Evolutionary conservation across 2,329 filamentous ascomycete species (phyloP).

Genomic region (Nigrograna mackinnonii): DNA sequence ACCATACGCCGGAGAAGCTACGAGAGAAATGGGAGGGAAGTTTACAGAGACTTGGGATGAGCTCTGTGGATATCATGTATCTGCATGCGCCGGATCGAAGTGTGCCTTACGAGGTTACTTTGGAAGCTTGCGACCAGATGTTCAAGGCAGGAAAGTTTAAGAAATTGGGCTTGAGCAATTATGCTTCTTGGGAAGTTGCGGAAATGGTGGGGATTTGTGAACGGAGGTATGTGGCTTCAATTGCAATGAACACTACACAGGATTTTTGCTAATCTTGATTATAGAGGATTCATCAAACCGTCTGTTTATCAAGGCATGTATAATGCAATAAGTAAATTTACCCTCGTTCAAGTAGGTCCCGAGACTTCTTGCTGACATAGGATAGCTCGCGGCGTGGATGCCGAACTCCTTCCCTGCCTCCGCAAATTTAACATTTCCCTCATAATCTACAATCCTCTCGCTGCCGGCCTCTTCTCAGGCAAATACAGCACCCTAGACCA

Average conservation of each 20-base stretch:
- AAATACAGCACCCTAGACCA: too few species aligned
- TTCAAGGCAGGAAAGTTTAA: conserved; percentile 84
- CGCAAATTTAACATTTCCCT: conserved; percentile 35
- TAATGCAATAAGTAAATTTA: neutral
- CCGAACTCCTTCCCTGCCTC: conserved; percentile 30
- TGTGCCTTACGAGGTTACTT: conserved; percentile 57
- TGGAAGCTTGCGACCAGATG: conserved; percentile 73
- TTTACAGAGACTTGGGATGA: too few species aligned
- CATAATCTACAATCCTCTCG: conserved; percentile 33
- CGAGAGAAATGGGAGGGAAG: too few species aligned
- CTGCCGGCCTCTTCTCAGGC: conserved; percentile 33
- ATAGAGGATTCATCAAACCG: conserved; percentile 77
- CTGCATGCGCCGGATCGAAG: conserved; percentile 42
- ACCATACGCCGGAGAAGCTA: too few species aligned
- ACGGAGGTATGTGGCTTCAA: too few species aligned
- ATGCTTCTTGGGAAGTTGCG: conserved; percentile 79
- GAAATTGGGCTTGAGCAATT: conserved; percentile 76
- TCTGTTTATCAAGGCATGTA: conserved; percentile 68
- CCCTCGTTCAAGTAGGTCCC: too few species aligned
- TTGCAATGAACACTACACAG: too few species aligned
- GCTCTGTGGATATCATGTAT: conserved; percentile 1
- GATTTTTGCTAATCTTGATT: too few species aligned
- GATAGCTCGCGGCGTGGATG: conserved; percentile 31
- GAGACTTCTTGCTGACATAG: too few species aligned
- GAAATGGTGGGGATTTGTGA: too few species aligned